Base-by-base conservation (phyloP, 2,329 filamentous ascomycete species). In the Colletotrichum filicis region DNA sequence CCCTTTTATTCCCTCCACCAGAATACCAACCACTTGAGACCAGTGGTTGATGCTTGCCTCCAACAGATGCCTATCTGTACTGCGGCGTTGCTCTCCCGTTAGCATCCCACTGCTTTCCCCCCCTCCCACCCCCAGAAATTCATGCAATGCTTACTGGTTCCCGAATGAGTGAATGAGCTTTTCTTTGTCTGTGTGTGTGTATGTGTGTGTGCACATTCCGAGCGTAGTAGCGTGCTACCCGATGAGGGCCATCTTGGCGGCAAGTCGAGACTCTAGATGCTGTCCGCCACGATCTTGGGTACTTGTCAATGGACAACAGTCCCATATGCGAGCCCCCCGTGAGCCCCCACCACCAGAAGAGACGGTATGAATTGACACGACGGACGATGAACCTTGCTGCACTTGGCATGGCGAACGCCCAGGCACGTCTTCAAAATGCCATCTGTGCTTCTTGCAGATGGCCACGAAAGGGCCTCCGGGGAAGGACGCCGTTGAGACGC, bases 71-170 rank as follows among this genome's bases (percentile, higher is more conserved):
- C 32, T 35, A 59, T 35, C 37, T 52, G 37, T 68, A 59, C 37
- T 68, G 65, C 58, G 53, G 30, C 52, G 58, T 68, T 63, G 58
- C 58, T 63, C 59, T 59, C 58, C 68, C 69, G 65, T 46, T 63
- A 58, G 42, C 7, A 19, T 46, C 42, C 42, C 42, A 19, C 14
- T 46, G 16, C 42, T 16, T 16, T n/a, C 42, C 42, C 42, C 37
- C 16, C 42, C 19, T 46, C 42, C 42, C 42, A n/a, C 19, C 42
- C 65, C 16, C n/a, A 22, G n/a, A 16, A 24, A 9, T 19, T 37
- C 60, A n/a, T 63, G 46, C 46, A 63, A 32, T 63, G 60, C 60
- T 53, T 26, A 22, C 60, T 19, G 28, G 60, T 12, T 9, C 9
- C 24, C 4, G n/a, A 61, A 26, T 28, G 16, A 30, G 12, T 26